Evolutionary conservation across 169 alveolate species (phyloP), one percentile per base, ranked within the genome.

Genomic region (Miamiensis avidus): DNA sequence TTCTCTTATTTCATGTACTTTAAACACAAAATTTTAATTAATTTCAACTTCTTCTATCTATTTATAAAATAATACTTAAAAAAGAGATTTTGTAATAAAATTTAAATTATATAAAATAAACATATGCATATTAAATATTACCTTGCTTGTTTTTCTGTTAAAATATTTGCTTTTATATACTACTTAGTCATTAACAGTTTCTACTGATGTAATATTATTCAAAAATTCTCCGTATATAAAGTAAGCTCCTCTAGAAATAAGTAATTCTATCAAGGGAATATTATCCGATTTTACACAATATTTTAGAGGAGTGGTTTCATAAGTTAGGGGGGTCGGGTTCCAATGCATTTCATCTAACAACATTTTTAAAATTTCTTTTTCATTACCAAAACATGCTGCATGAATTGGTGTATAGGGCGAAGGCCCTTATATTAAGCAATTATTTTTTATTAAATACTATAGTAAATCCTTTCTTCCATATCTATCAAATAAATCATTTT

Each of bases 301-400:
- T 79, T 49, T 79, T 28, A 79, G 29, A 29, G 76, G 74, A n/a
- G 84, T 34, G n/a, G 29, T 29, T 20, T 65, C 16, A 15, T 79
- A 34, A 49, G 34, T 29, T 25, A 29, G n/a, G 0, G 75, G 84
- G 27, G 65, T 34, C 28, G 84, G 84, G 31, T 79, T 74, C 31
- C 29, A 49, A 49, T 79, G 34, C 0, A 49, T 33, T 15, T 27
- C n/a, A 31, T 79, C 84, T 16, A 79, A 15, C 1, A 79, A 49
- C 28, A 49, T 49, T 65, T 79, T 79, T 0, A 79, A 30, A 0
- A 79, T 33, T 79, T 79, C 84, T 26, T 49, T 29, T 49, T 79
- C 84, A 30, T 79, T 79, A 0, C 84, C 84, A 64, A 79, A 79
- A 49, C 84, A 79, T 34, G 84, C 84, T 0, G 76, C 75, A 31